phyloP scores from a whole-genome alignment of 2,329 filamentous ascomycete genomes.

The Beauveria brongniartii region DNA sequence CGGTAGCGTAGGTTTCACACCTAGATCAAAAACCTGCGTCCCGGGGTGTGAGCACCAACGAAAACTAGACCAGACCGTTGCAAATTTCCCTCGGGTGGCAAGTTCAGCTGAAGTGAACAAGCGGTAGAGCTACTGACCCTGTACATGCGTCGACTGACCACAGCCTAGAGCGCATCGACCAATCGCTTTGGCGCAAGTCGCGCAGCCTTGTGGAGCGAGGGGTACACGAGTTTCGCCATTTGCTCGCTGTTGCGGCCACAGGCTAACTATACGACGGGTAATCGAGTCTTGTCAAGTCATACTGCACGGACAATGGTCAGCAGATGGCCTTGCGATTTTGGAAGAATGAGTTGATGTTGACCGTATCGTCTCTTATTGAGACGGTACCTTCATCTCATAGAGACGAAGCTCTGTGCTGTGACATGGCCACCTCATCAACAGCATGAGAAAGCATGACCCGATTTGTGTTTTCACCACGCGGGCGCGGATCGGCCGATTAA shows the following conservation, averaged over 20 bases:
- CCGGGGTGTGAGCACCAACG: background rate
- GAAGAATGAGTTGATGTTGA: background rate
- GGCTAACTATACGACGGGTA: background rate
- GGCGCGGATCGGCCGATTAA: conserved; percentile 1
- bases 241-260: conserved; percentile 1
- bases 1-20: background rate
- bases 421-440: background rate
- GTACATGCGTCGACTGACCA: background rate
- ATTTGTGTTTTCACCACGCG: background rate
- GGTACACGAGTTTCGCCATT: background rate
- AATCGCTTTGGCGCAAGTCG: background rate
- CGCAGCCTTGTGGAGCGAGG: conserved; percentile 11
- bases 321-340: background rate
- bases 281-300: background rate
- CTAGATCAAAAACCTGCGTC: background rate
- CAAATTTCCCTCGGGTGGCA: background rate
- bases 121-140: conserved; percentile 3
- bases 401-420: background rate
- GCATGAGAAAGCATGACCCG: background rate
- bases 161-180: background rate
- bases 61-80: background rate
- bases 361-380: background rate
- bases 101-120: conserved; percentile 12
- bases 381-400: background rate
- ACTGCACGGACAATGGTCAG: background rate